Evolutionary conservation across 140 eudicot genomes (phyloP).

Genomic region (Cichorium intybus): DNA sequence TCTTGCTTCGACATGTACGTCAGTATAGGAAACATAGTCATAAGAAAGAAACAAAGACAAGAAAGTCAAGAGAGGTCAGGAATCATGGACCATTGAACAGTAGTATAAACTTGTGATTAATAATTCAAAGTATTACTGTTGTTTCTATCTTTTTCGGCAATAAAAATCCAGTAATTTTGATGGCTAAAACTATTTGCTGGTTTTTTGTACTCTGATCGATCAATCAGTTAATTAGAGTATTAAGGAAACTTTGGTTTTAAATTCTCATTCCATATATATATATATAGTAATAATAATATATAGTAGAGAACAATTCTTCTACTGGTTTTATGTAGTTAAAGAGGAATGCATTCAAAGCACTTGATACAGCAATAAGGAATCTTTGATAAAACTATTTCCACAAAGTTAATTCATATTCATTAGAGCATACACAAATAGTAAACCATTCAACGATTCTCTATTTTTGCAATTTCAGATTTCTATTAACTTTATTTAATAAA

Average conservation of each 20-base stretch:
- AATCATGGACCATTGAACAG: conserved; percentile 29
- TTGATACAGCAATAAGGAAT: too few species aligned
- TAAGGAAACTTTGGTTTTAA: neutral
- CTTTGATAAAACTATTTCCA: neutral
- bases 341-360: too few species aligned
- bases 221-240: neutral
- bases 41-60: conserved; percentile 21
- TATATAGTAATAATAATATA: neutral
- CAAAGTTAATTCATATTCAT: too few species aligned
- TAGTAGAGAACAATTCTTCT: neutral
- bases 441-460: neutral
- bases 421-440: too few species aligned
- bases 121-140: neutral
- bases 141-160: neutral
- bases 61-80: conserved; percentile 18
- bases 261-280: neutral
- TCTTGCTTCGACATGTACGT: conserved; percentile 7
- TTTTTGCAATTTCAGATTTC: neutral
- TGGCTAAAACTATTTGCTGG: neutral
- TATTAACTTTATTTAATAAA: neutral
- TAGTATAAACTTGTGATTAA: conserved; percentile 4
- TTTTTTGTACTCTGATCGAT: neutral
- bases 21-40: conserved; percentile 11
- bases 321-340: neutral
- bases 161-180: neutral